These are phyloP conservation scores for Phytophthora ramorum DNA, from an alignment of 352 stramenopile genomes.

Conservation along the genomic window DNA sequence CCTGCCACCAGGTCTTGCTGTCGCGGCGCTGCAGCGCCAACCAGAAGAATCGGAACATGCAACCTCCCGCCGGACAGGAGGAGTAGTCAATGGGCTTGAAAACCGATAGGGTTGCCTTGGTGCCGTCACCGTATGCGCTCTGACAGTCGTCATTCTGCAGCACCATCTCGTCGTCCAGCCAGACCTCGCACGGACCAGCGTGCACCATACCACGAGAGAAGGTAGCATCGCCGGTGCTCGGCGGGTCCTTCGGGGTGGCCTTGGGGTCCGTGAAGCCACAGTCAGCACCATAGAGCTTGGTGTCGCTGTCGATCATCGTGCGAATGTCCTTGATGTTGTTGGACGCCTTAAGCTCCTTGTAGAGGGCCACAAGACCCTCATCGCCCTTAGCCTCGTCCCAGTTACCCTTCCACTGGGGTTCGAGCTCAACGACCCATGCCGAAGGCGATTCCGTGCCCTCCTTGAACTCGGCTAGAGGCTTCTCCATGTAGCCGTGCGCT, in stretches of 20 bases:
- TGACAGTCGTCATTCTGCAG: conserved; percentile 43
- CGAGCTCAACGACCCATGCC: conserved; percentile 30
- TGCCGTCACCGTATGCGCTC: conserved; percentile 32
- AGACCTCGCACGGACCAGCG: conserved; percentile 39
- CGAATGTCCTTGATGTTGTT: conserved; percentile 37
- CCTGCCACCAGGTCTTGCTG: conserved; percentile 37
- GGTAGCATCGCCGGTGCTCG: conserved; percentile 23
- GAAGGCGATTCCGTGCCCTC: conserved; percentile 14
- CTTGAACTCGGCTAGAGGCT: conserved; percentile 30
- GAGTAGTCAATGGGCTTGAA: conserved; percentile 49
- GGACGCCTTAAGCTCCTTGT: conserved; percentile 31
- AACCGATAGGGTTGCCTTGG: conserved; percentile 29
- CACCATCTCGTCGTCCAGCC: conserved; percentile 38
- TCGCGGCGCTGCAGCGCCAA: conserved; percentile 37
- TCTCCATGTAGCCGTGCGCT: conserved; percentile 34
- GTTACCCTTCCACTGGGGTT: conserved; percentile 30
- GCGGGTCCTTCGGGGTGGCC: conserved; percentile 23
- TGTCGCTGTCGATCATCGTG: conserved; percentile 33
- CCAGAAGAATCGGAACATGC: conserved; percentile 49
- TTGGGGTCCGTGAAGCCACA: conserved; percentile 41
- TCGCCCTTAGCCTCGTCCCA: conserved; percentile 27
- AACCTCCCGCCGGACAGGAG: conserved; percentile 27
- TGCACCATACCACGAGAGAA: conserved; percentile 40
- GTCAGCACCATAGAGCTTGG: conserved; percentile 32
- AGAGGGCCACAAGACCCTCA: conserved; percentile 23